Base-by-base conservation (phyloP, 2,329 filamentous ascomycete species). In the Stagonosporopsis rhizophila region DNA sequence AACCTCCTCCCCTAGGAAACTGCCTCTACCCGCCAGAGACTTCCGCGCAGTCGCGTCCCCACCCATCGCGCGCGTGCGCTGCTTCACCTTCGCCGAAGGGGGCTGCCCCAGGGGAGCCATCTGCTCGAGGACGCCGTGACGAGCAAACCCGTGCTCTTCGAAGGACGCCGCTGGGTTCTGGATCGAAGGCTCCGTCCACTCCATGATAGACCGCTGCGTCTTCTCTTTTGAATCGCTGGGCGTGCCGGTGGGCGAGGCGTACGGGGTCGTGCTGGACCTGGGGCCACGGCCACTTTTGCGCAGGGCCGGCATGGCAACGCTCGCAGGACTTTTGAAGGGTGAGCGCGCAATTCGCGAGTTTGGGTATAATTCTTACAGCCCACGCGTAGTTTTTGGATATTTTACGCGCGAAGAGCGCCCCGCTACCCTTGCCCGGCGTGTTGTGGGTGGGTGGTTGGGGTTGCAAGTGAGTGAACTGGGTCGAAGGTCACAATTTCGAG, bases 81-180 rank as follows among this genome's bases (percentile, higher is more conserved):
- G 79, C 77, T 87, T 86, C 62, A 87, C 80, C 71, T 86, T 83
- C 44, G 83, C 77, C 20, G 82, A 83, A 12, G 92, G 92, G 65
- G 87, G 81, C 51, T 87, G 83, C 37, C 92, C 92, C 52, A 96
- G 79, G 23, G 92, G 88, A 49, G 87, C 88, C 92, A 96, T 96
- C 68, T 88, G 88, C 75, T 91, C 88, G 56, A 96, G 81, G 17
- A 96, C 90, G 61, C 90, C 90, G 74, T 87, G 86, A 44, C 89
- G 83, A 68, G 89, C 81, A 65, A 95, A 83, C 40, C 89, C 90
- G 72, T 85, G 81, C 65, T 96, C 91, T 79, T 91, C 87, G 72
- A 89, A 96, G 72, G 89, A 94, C 11, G 92, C 82, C 42, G 79
- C 79, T 42, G 82, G 80, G 44, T 75, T 71, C 55, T 82, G 80